Evolutionary conservation across 1,284 basidiomycete genomes (phyloP).

Genomic region (Microstroma glucosiphilum): DNA sequence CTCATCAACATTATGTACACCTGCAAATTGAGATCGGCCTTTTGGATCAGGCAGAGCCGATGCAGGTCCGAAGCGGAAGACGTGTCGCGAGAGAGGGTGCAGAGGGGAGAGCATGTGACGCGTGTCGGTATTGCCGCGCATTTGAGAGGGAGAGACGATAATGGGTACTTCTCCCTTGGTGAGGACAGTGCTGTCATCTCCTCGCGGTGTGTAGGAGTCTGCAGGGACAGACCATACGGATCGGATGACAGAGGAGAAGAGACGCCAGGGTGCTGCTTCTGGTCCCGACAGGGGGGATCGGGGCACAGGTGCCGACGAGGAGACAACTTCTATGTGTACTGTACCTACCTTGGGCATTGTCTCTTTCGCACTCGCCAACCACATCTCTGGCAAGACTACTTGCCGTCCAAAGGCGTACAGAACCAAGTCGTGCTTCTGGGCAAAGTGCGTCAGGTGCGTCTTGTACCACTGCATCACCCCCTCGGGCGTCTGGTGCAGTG

Average conservation of each 20-base stretch:
- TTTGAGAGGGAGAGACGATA: slow-evolving; percentile 57
- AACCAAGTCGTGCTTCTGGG: slow-evolving; percentile 57
- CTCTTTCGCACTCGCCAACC: background rate
- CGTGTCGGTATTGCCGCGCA: slow-evolving; percentile 54
- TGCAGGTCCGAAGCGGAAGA: slow-evolving; percentile 10
- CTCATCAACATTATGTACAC: slow-evolving; percentile 9
- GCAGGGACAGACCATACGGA: background rate
- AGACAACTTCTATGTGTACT: slow-evolving; percentile 49
- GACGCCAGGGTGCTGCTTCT: slow-evolving; percentile 18
- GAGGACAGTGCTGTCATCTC: slow-evolving; percentile 45
- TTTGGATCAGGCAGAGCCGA: background rate
- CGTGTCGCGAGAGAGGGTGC: background rate
- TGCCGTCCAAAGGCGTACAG: slow-evolving; percentile 54
- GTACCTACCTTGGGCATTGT: slow-evolving; percentile 12
- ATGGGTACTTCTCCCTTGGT: too few species aligned
- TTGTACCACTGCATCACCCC: slow-evolving; percentile 55
- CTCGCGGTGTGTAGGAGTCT: slow-evolving; percentile 12
- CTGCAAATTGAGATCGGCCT: background rate
- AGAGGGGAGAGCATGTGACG: background rate
- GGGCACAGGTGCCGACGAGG: slow-evolving; percentile 59
- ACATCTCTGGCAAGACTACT: background rate
- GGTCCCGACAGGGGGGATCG: slow-evolving; percentile 54
- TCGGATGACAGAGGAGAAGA: slow-evolving; percentile 7
- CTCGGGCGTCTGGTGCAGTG: slow-evolving; percentile 55
- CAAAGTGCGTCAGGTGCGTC: slow-evolving; percentile 54